Percentiles rank a stretch among this genome's conserved stretches.
Conservation (phyloP, 2,329 filamentous ascomycete genomes). For the Sporothrix sp. region DNA sequence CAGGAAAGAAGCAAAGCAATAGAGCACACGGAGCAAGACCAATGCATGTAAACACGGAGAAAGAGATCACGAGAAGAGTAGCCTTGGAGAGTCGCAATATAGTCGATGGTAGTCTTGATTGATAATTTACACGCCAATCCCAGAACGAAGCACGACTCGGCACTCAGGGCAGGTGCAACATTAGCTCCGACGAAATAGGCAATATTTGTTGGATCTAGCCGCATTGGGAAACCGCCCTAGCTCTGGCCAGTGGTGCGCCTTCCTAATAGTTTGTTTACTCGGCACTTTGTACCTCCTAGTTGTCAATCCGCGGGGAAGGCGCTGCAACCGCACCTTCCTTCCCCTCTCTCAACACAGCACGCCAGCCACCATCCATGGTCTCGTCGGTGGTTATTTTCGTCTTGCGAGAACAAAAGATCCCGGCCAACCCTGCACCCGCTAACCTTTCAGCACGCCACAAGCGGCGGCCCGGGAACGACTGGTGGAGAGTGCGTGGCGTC, state of each 20-base stretch:
- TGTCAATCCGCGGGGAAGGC: background rate
- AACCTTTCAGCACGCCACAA: constrained; percentile 7
- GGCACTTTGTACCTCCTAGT: background rate
- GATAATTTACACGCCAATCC: no score
- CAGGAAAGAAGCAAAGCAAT: background rate
- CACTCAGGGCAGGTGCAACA: no score
- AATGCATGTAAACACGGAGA: background rate
- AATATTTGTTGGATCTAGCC: background rate
- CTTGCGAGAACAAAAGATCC: background rate
- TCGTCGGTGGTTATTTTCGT: no score
- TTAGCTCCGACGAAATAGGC: background rate
- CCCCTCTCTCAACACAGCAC: no score
- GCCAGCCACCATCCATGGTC: no score
- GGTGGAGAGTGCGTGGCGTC: background rate
- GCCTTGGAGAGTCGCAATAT: no score
- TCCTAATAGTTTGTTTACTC: constrained; percentile 3
- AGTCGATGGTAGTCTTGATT: no score
- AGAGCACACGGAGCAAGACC: background rate
- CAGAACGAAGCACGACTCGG: no score
- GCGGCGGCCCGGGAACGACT: background rate
- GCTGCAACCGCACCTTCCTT: no score
- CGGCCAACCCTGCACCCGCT: background rate
- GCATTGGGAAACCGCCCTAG: background rate
- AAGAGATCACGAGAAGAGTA: background rate
- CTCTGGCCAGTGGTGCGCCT: background rate